Percentiles rank a stretch among this genome's conserved stretches.
Evolutionary conservation across 1,139 yeast species (phyloP).

Genomic region (Geotrichum siamense): DNA sequence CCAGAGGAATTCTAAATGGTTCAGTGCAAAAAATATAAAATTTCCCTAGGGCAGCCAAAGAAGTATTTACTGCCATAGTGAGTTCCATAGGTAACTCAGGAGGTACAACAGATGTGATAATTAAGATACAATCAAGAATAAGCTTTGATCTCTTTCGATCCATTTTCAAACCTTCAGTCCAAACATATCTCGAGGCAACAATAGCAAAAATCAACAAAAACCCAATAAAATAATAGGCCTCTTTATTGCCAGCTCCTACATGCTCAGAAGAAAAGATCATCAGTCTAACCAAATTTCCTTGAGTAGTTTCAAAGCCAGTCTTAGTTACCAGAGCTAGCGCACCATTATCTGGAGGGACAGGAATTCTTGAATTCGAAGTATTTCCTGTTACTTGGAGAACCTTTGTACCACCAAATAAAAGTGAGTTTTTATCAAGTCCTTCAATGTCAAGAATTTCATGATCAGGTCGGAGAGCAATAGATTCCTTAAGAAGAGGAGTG

Average conservation of each 20-base stretch:
- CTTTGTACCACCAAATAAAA: constrained; percentile 94
- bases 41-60: constrained; percentile 80
- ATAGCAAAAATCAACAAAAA: constrained; percentile 87
- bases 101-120: constrained; percentile 95
- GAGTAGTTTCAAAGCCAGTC: constrained; percentile 97
- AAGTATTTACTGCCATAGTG: constrained; percentile 94
- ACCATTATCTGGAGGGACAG: constrained; percentile 73
- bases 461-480: constrained; percentile 74
- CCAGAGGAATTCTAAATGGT: constrained; percentile 95
- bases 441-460: constrained; percentile 63
- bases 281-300: constrained; percentile 94
- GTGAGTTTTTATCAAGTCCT: constrained; percentile 81
- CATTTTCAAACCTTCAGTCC: constrained; percentile 96
- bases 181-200: constrained; percentile 95
- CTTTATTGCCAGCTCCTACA: constrained; percentile 92
- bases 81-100: constrained; percentile 99
- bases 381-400: constrained; percentile 76
- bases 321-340: constrained; percentile 85
- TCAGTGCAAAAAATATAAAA: constrained; percentile 93
- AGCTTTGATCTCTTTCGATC: constrained; percentile 93
- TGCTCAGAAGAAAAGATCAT: constrained; percentile 97
- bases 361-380: constrained; percentile 46
- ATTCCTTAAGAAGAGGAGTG: constrained; percentile 91
- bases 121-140: constrained; percentile 89
- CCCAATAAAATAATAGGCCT: constrained; percentile 84